Evolutionary conservation across 441 rosid genomes (phyloP), one percentile per base, ranked within the genome.

Genomic region (Populus hybrid): DNA sequence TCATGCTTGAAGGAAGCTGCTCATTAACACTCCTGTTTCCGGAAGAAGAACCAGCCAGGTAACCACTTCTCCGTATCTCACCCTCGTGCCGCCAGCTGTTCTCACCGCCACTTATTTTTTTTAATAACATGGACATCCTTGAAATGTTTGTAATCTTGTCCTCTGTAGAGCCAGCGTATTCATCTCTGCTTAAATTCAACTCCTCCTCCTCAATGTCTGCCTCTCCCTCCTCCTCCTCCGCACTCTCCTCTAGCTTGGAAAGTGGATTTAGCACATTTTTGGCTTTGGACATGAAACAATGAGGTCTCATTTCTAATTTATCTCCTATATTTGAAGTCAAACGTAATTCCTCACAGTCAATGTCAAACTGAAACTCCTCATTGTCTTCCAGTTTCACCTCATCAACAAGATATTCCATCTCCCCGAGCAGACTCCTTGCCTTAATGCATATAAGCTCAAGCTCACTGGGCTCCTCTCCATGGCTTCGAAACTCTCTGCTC

Each of bases 21-120:
- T 92, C 97, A 75, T 88, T 90, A 16, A 88, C 97, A 82, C 94
- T 89, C 82, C 89, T 85, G 76, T 91, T 92, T 63, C 94, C 97
- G 36, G 91, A 89, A 36, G 92, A 95, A 53, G 90, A 79, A 40
- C 80, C 84, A 14, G 82, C 71, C 75, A 81, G 69, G 76, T 73
- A 82, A 73, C 91, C 89, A 66, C 73, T 81, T 77, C 84, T 94
- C 18, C 73, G 81, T 74, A 82, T 85, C 70, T 77, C 57, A 67
- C 87, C 86, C 0, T 80, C 78, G 70, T 81, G 81, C 73, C 83
- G 89, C 46, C 82, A 74, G 46, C 40, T 67, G 68, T 78, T 86
- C 81, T 92, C 93, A 61, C 89, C 87, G 65, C 89, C 69, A 61
- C 84, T 84, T 3, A 82, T 87, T 77, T 85, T 85, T 80, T 88